phyloP scores from a whole-genome alignment of 1,284 basidiomycete genomes.

The Irpex sp. region DNA sequence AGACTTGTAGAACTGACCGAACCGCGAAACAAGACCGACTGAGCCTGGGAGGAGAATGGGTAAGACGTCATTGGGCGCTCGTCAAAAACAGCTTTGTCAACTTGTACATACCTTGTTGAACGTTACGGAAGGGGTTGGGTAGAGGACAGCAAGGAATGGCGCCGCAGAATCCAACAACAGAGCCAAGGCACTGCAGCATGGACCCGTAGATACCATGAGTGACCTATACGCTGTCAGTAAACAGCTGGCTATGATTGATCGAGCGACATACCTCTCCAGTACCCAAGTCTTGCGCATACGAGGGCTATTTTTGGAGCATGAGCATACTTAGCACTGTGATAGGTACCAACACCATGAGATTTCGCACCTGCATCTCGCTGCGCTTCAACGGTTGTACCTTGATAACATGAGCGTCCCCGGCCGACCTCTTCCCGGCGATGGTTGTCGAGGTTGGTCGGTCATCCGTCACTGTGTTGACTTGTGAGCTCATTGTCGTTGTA shows the following conservation, averaged over 20 bases:
- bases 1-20: conserved; percentile 92
- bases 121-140: conserved; percentile 77
- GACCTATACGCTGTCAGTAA: conserved; percentile 35
- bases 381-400: conserved; percentile 79
- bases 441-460: conserved; percentile 27
- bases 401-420: conserved; percentile 37
- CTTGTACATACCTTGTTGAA: conserved; percentile 63
- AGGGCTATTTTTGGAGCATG: conserved; percentile 47
- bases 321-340: conserved; percentile 8
- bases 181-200: conserved; percentile 67
- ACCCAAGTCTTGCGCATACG: conserved; percentile 87
- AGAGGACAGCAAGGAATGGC: conserved; percentile 86
- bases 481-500: conserved; percentile 2
- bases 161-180: conserved; percentile 60
- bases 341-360: conserved; percentile 15
- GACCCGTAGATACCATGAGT: conserved; percentile 88
- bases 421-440: conserved; percentile 29
- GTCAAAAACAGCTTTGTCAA: conserved; percentile 2
- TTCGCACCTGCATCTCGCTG: conserved; percentile 78
- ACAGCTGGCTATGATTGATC: neutral
- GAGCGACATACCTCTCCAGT: conserved; percentile 43
- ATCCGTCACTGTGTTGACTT: conserved; percentile 48
- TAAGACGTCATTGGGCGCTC: neutral
- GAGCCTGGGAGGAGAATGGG: conserved; percentile 47
- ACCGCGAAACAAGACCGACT: conserved; percentile 88